A percentile compares a stretch with the other conserved stretches of the same genome.
phyloP scores from a whole-genome alignment of 352 stramenopile species.

The Globisporangium carolinianum region DNA sequence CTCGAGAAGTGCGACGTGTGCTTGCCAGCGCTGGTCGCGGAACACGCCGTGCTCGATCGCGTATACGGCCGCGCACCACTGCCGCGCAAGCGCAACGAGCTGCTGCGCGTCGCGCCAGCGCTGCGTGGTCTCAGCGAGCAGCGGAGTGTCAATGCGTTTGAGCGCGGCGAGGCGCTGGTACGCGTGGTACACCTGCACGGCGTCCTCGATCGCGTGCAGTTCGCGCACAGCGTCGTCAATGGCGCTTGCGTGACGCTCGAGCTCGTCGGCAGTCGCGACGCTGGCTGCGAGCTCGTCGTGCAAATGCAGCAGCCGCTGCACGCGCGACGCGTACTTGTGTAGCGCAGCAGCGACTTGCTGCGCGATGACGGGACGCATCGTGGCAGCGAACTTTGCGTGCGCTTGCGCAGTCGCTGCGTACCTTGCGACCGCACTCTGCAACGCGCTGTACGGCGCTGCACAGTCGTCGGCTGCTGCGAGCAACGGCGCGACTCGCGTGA shows the following conservation, averaged over 20 bases:
- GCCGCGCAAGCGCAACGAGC: conserved; percentile 34
- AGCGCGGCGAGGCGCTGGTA: conserved; percentile 68
- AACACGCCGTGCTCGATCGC: conserved; percentile 69
- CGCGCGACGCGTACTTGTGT: conserved; percentile 43
- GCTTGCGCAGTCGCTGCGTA: conserved; percentile 40
- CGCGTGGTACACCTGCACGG: conserved; percentile 51
- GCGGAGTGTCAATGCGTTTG: conserved; percentile 48
- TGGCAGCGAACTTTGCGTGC: conserved; percentile 53
- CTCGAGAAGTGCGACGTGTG: conserved; percentile 28
- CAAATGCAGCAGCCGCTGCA: conserved; percentile 38
- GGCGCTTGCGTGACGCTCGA: conserved; percentile 37
- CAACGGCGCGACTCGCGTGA: conserved; percentile 36
- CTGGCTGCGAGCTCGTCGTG: conserved; percentile 38
- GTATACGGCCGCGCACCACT: conserved; percentile 36
- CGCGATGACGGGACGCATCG: conserved; percentile 60
- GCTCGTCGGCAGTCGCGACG: conserved; percentile 48
- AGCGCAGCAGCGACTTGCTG: conserved; percentile 55
- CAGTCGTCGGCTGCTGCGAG: conserved; percentile 16
- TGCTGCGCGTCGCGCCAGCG: conserved; percentile 57
- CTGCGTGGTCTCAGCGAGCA: conserved; percentile 29
- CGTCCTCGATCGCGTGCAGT: conserved; percentile 38
- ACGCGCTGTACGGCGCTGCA: conserved; percentile 31
- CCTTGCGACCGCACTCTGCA: conserved; percentile 41
- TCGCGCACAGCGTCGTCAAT: conserved; percentile 52
- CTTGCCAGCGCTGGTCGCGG: conserved; percentile 47